Percentiles rank a stretch among this genome's conserved stretches.
phyloP scores from a whole-genome alignment of 352 stramenopile genomes.

The Globisporangium parvum region DNA sequence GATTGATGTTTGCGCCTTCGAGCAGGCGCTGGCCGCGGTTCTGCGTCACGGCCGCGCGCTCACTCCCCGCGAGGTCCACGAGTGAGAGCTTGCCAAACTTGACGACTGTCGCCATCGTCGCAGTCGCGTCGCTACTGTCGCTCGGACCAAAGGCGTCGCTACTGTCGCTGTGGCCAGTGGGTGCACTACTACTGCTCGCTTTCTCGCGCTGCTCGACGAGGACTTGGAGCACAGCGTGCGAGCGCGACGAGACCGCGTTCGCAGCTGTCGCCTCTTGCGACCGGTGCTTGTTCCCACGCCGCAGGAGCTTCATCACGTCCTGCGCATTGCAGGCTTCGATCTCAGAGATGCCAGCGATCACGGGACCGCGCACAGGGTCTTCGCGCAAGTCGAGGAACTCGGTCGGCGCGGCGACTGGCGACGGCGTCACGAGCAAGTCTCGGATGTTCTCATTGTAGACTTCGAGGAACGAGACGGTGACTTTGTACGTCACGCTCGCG shows the following conservation, averaged over 20 bases:
- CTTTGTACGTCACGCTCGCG: slow-evolving; percentile 41
- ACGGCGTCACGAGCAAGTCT: slow-evolving; percentile 59
- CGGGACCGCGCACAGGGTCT: slow-evolving; percentile 78
- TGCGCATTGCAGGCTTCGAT: slow-evolving; percentile 67
- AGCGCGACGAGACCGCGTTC: slow-evolving; percentile 85
- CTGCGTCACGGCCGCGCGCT: slow-evolving; percentile 86
- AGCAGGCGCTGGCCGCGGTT: slow-evolving; percentile 81
- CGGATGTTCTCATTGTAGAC: slow-evolving; percentile 94
- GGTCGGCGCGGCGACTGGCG: slow-evolving; percentile 2
- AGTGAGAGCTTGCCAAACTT: slow-evolving; percentile 88
- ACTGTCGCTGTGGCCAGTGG: not conserved
- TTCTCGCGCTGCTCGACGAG: slow-evolving; percentile 69
- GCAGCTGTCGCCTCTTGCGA: slow-evolving; percentile 86
- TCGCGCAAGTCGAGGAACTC: slow-evolving; percentile 79
- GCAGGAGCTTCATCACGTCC: slow-evolving; percentile 86
- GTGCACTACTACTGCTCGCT: slow-evolving; percentile 8
- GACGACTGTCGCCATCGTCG: slow-evolving; percentile 29
- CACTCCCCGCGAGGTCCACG: slow-evolving; percentile 89
- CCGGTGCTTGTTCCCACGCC: slow-evolving; percentile 80
- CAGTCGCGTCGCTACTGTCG: slow-evolving; percentile 1
- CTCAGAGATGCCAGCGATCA: slow-evolving; percentile 84
- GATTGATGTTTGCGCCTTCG: slow-evolving; percentile 92
- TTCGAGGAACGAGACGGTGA: slow-evolving; percentile 86
- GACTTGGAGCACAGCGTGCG: slow-evolving; percentile 86
- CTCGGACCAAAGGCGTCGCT: slow-evolving; percentile 11